Conservation (phyloP, 2,329 filamentous ascomycete genomes). For the Neurospora crassa region DNA sequence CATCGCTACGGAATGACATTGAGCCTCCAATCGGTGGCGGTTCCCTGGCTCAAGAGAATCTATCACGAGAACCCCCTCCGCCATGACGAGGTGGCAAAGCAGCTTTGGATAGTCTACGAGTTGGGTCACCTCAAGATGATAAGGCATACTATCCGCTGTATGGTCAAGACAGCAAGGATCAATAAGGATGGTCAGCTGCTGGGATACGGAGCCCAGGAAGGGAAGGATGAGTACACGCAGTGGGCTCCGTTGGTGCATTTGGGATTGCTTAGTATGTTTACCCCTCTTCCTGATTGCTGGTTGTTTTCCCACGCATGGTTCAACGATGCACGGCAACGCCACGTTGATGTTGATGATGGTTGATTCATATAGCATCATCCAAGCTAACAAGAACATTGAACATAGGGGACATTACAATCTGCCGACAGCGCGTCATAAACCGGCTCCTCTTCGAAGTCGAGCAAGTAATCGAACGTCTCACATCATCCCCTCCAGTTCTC, state of each 20-base stretch:
- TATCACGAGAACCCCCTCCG: background rate
- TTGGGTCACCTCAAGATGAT: conserved; percentile 5
- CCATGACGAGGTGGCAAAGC: background rate
- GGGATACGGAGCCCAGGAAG: conserved; percentile 5
- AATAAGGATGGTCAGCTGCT: conserved; percentile 4
- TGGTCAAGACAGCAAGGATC: conserved; percentile 1
- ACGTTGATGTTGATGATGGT: no score
- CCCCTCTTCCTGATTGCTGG: background rate
- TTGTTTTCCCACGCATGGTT: background rate
- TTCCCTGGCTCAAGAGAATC: background rate
- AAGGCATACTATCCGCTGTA: conserved; percentile 3
- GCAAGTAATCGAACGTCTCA: background rate
- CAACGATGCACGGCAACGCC: background rate
- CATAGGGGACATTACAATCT: background rate
- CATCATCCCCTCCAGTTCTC: background rate
- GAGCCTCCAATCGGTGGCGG: conserved; percentile 1
- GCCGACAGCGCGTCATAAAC: background rate
- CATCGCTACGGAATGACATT: conserved; percentile 4
- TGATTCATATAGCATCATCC: no score
- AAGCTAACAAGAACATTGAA: background rate
- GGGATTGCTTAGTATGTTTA: background rate
- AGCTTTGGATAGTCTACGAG: conserved; percentile 7
- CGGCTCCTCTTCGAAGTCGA: background rate
- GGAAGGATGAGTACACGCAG: background rate
- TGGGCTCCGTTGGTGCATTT: background rate